Evolutionary conservation across 495 filamentous ascomycete species (phyloP).

Genomic region (Xylona heveae): DNA sequence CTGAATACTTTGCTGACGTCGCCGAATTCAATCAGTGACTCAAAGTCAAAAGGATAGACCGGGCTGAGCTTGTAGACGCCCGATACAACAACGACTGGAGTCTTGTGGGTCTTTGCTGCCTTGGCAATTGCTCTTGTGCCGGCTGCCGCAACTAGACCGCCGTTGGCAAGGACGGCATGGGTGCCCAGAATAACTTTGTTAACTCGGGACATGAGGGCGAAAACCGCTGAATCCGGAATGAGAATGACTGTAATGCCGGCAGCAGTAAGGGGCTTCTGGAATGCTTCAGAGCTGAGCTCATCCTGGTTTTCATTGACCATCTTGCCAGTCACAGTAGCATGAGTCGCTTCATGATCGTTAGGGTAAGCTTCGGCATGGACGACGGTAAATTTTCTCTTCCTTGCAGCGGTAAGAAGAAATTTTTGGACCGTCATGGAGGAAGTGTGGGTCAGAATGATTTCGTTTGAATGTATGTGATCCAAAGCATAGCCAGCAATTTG

Average conservation of each 20-base stretch:
- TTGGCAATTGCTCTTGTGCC: constrained; percentile 60
- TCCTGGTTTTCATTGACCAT: constrained; percentile 19
- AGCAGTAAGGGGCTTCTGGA: constrained; percentile 54
- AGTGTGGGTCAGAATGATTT: constrained; percentile 69
- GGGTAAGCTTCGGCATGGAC: constrained; percentile 55
- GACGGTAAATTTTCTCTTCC: constrained; percentile 73
- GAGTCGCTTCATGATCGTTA: constrained; percentile 39
- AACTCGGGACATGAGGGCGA: constrained; percentile 78
- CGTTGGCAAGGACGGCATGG: constrained; percentile 69
- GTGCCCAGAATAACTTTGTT: constrained; percentile 86
- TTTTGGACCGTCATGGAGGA: constrained; percentile 66
- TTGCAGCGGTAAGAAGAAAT: constrained; percentile 65
- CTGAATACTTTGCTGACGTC: constrained; percentile 49
- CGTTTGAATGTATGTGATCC: constrained; percentile 76
- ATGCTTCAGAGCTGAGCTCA: constrained; percentile 27
- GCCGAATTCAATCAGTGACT: constrained; percentile 60
- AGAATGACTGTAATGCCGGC: constrained; percentile 62
- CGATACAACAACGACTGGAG: constrained; percentile 63
- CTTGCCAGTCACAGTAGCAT: constrained; percentile 33
- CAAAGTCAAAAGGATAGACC: constrained; percentile 60
- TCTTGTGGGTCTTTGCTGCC: constrained; percentile 58
- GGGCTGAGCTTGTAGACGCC: constrained; percentile 84
- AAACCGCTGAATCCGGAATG: constrained; percentile 64
- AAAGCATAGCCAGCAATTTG: constrained; percentile 71
- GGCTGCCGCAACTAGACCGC: constrained; percentile 58